Conservation (phyloP, 2,329 filamentous ascomycete genomes). For the Septoria petroselini region DNA sequence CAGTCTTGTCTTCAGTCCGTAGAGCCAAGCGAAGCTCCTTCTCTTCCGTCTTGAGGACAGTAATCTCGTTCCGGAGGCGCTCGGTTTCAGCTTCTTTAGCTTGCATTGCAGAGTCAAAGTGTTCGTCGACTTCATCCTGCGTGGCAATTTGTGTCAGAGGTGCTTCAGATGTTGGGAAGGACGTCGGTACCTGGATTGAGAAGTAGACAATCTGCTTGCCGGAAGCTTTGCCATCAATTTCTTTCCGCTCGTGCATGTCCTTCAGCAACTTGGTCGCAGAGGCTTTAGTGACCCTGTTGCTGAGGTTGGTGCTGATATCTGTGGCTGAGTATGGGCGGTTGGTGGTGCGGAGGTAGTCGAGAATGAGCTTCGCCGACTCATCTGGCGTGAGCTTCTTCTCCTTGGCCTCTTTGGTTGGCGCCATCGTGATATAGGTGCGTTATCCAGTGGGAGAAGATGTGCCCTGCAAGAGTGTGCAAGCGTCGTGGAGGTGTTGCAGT, state of each 20-base stretch:
- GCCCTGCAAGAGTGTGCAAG: background rate
- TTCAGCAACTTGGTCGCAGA: slow-evolving; percentile 60
- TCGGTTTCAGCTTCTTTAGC: slow-evolving; percentile 51
- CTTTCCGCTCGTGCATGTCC: slow-evolving; percentile 58
- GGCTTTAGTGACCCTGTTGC: slow-evolving; percentile 43
- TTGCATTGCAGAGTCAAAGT: slow-evolving; percentile 49
- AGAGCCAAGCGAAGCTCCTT: slow-evolving; percentile 51
- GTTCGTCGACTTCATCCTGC: slow-evolving; percentile 51
- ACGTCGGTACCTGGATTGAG: slow-evolving; percentile 44
- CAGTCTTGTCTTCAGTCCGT: slow-evolving; percentile 46
- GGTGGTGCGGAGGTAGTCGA: slow-evolving; percentile 35
- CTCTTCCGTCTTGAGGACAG: slow-evolving; percentile 46
- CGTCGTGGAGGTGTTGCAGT: background rate
- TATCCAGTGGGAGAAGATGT: background rate
- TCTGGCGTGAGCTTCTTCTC: slow-evolving; percentile 33
- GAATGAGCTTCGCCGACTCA: slow-evolving; percentile 32
- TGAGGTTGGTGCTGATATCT: slow-evolving; percentile 38
- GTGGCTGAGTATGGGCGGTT: slow-evolving; percentile 38
- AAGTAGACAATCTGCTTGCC: slow-evolving; percentile 64
- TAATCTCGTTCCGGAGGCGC: slow-evolving; percentile 46
- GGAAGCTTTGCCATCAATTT: slow-evolving; percentile 57
- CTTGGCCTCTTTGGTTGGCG: slow-evolving; percentile 34
- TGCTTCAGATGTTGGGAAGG: background rate
- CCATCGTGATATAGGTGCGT: slow-evolving; percentile 31
- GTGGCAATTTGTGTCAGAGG: background rate